Evolutionary conservation across 345 rosid species (phyloP), one percentile per base, ranked within the genome.

Genomic region (Brassica rapa): DNA sequence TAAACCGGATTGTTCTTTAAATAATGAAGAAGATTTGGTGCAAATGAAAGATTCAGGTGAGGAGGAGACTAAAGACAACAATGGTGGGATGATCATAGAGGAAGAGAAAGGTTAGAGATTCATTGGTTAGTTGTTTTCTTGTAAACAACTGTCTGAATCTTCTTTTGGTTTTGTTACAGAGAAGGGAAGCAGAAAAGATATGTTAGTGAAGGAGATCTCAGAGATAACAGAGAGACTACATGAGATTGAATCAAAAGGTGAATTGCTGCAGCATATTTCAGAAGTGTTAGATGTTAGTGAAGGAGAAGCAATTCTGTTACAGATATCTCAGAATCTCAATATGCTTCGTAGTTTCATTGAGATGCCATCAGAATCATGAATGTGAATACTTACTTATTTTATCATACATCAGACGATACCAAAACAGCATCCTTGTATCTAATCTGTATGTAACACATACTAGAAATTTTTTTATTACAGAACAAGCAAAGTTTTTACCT

Each of bases 241-340:
- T 68, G 82, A 77, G 21, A 82, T 89, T 39, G 86, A 83, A 79
- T 77, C 78, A 63, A 85, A 83, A 66, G 82, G 51, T 72, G 86
- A 70, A 65, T 72, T 85, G 59, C 73, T 80, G 66, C 77, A 79
- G 33, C 78, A 63, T 68, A 73, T 70, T 68, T 56, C 76, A 75
- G 61, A 63, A 24, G 73, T 76, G 4, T 55, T 75, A 64, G 77
- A 70, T 73, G 84, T 77, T 55, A 72, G 84, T 51, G 84, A 78
- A 65, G 76, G 82, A 70, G 81, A 69, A 68, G 82, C 83, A 79
- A 83, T 82, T 56, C 76, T 83, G 66, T 73, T 84, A 32, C 85
- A 85, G 61, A 82, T 83, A 57, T 80, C 85, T 56, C 86, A 82
- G 41, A 80, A 84, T 85, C 83, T 84, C 25, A 83, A 84, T 23